Evolutionary conservation across 176 grass and related monocot genomes (phyloP), one percentile per base, ranked within the genome.

Genomic region (Thalia dealbata): DNA sequence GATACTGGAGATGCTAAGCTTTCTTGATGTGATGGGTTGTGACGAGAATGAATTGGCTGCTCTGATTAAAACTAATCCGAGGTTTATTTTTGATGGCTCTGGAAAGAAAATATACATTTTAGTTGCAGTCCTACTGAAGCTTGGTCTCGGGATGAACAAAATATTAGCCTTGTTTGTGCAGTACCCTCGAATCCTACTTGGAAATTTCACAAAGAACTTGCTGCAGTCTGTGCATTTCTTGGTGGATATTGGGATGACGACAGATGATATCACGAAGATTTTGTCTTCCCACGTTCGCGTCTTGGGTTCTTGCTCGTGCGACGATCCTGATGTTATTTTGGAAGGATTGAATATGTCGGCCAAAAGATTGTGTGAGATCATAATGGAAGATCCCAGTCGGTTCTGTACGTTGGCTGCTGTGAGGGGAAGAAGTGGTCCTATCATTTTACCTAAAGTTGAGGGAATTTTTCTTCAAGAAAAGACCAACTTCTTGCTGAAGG

Each of bases 1-100:
- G 60, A 82, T 81, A 61, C 79, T 77, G 75, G 59, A 67, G 71
- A 86, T 90, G 83, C 72, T 90, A 12, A 82, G 41, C 13, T 86
- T 90, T 78, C 70, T 84, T 62, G 71, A 84, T 41, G 67, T 24
- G 75, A 78, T 79, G 59, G 78, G 77, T 64, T 90, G 76, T 65
- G 72, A 68, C 3, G 86, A 78, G 32, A 67, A 60, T 54, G 58
- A 23, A 30, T 44, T 90, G 18, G 69, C 78, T 59, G 74, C 80
- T 76, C 70, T 86, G 51, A 67, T 90, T 43, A 90, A 73, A 78
- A 75, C 81, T 42, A 76, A 85, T 67, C 84, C 84, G 0, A 71
- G 70, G 60, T 86, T 86, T 81, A 64, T 90, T 74, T 86, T 90
- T 72, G 67, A 82, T 26, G 81, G 84, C 67, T 90, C 88, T 75